These are phyloP conservation scores for Nicotiana attenuata DNA, from an alignment of 257 asterid species.

Conservation along the genomic window DNA sequence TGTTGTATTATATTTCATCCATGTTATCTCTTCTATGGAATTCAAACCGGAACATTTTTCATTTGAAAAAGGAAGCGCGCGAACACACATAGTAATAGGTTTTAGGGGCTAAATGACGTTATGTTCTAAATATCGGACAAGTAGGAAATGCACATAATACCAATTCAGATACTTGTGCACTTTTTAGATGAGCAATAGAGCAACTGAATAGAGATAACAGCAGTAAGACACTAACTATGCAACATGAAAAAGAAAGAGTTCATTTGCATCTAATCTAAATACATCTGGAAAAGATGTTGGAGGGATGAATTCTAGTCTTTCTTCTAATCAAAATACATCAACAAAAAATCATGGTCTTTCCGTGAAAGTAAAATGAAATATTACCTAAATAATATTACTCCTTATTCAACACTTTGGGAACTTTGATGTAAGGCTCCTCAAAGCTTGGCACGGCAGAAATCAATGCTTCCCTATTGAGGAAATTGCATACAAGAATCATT, in stretches of 20 bases:
- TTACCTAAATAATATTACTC: slow-evolving; percentile 27
- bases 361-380: neutral
- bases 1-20: no score
- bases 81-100: no score
- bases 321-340: neutral
- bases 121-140: neutral
- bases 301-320: neutral
- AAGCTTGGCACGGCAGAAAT: slow-evolving; percentile 59
- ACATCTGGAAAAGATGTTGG: neutral
- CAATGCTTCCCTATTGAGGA: slow-evolving; percentile 52
- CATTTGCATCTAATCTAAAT: neutral
- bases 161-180: neutral
- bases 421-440: slow-evolving; percentile 77
- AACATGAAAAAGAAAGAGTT: neutral
- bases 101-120: no score
- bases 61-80: no score
- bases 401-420: slow-evolving; percentile 76
- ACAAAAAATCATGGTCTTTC: neutral
- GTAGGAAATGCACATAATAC: neutral
- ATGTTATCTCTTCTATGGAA: no score
- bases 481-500: neutral
- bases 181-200: neutral
- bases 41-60: no score
- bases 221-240: neutral
- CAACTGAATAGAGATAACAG: neutral